Base-by-base conservation (phyloP, 257 asterid genomes). In the Thymus mandschuricus region DNA sequence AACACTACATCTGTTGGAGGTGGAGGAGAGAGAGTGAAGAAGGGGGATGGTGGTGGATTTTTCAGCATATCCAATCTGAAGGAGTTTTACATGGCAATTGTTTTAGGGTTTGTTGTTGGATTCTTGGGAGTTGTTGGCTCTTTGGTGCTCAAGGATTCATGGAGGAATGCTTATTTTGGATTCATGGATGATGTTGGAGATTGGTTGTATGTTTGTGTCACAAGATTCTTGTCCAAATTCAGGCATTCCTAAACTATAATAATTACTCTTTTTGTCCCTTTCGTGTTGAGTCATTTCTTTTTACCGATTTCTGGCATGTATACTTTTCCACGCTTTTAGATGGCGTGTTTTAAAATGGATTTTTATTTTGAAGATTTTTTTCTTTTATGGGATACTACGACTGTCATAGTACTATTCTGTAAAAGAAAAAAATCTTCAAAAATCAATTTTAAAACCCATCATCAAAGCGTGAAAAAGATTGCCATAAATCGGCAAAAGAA, bases 101-200 rank as follows among this genome's bases (percentile, higher is more conserved):
- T n/a, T 1, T 28, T 64, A 11, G 86, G 88, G 0, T 79, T 58
- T 40, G 35, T 76, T 43, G 4, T 75, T 54, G 81, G 82, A 40
- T 83, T 82, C 30, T 80, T 79, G 81, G 84, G 78, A 66, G 8
- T 67, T 38, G 41, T 63, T 27, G 81, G 70, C 11, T 56, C 71
- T 67, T 54, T 77, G 68, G 12, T 46, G 8, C 8, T 83, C 1
- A 79, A 59, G 6, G 60, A 31, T n/a, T 55, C 86, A 2, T 66
- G 82, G 83, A 68, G 81, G 21, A 34, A 1, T 52, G 48, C 54
- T 33, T 38, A 10, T 70, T 44, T 29, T 33, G 56, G 40, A 15
- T 31, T 31, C 29, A 31, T 44, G 12, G 34, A 75, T 55, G 45
- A 1, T 10, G 38, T 43, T 6, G 60, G 49, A 31, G 72, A 79